These are phyloP conservation scores for Staphylotrichum tortipilum DNA, from an alignment of 495 filamentous ascomycete genomes.

Conservation along the genomic window DNA sequence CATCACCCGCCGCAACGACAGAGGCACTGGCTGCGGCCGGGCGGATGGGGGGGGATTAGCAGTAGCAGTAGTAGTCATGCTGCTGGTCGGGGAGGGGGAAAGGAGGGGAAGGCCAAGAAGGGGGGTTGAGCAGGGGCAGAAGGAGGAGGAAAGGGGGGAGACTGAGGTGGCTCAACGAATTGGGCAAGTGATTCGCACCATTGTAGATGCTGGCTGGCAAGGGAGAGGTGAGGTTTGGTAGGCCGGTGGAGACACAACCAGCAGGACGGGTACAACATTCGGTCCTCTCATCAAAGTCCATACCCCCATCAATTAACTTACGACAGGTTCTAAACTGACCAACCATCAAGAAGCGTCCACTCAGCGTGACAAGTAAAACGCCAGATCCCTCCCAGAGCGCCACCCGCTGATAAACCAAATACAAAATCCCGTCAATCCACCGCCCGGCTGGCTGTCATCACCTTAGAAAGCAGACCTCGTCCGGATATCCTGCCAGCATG, in stretches of 20 bases:
- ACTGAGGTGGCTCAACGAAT: constrained; percentile 24
- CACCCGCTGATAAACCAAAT: constrained; percentile 1
- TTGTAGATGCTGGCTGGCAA: too few species aligned
- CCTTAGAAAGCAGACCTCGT: constrained; percentile 74
- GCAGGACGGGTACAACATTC: not conserved
- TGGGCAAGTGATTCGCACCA: constrained; percentile 16
- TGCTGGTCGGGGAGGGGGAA: too few species aligned
- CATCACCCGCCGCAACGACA: too few species aligned
- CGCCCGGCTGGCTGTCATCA: not conserved
- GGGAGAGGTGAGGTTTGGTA: too few species aligned
- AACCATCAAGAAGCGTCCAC: not conserved
- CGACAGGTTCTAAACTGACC: not conserved
- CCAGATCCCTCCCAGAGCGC: not conserved
- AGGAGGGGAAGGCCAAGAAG: too few species aligned
- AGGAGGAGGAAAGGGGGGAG: not conserved
- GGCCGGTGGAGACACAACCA: too few species aligned
- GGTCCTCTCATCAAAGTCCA: not conserved
- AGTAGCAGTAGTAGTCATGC: constrained; percentile 13
- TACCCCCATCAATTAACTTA: not conserved
- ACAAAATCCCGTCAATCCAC: too few species aligned
- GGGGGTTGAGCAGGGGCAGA: too few species aligned
- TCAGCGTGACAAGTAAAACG: constrained; percentile 6
- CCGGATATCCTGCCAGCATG: constrained; percentile 65
- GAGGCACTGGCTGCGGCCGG: too few species aligned
- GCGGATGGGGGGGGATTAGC: too few species aligned